These are phyloP conservation scores for Alternaria gaisen DNA, from an alignment of 2,329 filamentous ascomycete genomes.

Conservation along the genomic window DNA sequence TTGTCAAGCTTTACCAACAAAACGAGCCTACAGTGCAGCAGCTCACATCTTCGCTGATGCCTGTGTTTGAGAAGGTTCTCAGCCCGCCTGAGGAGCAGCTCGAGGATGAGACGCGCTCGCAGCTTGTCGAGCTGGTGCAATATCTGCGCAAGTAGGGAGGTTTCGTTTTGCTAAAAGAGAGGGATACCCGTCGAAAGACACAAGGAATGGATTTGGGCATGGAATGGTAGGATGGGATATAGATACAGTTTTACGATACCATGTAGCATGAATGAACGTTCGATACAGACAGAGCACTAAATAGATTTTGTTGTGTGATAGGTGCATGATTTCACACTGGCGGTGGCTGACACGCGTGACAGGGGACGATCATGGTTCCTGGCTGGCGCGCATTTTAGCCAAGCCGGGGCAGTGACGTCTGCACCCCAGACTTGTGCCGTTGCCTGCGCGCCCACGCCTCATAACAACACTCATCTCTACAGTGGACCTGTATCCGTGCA, in stretches of 20 bases:
- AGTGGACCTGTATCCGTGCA: not conserved
- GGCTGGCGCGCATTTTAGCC: constrained; percentile 17
- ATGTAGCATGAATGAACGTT: constrained; percentile 28
- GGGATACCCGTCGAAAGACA: constrained; percentile 42
- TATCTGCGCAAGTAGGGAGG: constrained; percentile 54
- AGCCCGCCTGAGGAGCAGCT: constrained; percentile 77
- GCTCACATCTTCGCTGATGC: constrained; percentile 74
- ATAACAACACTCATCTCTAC: constrained; percentile 7
- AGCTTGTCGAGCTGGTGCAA: constrained; percentile 71
- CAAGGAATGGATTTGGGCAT: constrained; percentile 26
- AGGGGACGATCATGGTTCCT: constrained; percentile 26
- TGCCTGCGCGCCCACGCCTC: constrained; percentile 21
- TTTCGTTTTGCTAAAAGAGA: constrained; percentile 29
- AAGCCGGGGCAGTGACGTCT: constrained; percentile 29
- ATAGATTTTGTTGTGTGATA: not conserved
- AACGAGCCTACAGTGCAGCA: constrained; percentile 74
- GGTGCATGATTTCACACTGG: not conserved
- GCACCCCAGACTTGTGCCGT: constrained; percentile 20
- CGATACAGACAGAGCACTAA: constrained; percentile 3
- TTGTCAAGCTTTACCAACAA: constrained; percentile 81
- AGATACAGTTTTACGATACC: constrained; percentile 34
- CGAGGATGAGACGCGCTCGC: constrained; percentile 72
- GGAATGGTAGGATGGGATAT: constrained; percentile 15
- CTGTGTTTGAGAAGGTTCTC: constrained; percentile 77
- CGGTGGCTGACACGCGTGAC: constrained; percentile 20